Base-by-base conservation (phyloP, 2,329 filamentous ascomycete genomes). In the Onygenales sp. region DNA sequence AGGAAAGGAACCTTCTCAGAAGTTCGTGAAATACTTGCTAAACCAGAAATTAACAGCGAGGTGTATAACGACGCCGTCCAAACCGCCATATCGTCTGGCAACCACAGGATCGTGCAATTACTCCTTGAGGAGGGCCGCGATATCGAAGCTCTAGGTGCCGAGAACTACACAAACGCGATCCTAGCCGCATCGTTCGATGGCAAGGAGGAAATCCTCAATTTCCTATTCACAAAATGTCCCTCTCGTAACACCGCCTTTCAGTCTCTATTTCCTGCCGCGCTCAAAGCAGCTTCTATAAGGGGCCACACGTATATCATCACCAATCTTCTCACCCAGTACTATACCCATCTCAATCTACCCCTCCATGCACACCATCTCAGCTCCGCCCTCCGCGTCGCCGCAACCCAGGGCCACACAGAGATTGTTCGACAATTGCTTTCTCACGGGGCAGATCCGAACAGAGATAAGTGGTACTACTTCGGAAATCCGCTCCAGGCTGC, bases 401-500 rank as follows among this genome's bases (percentile, higher is more conserved):
- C 44, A n/a, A 46, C 44, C 14, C 44, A 46, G 8, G 31, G 47
- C 47, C 33, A 49, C 17, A 49, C 47, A 2, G 47, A 27, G 21
- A 49, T 49, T 8, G 14, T 49, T 34, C 14, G 33, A n/a, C 33
- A 37, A 6, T 33, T 49, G 7, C 46, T 49, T 33, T 1, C 1
- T 6, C 46, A 36, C 46, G 36, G 36, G 4, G 46, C 34, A 17
- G 33, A 49, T n/a, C 34, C 37, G 4, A 49, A 49, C 27, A 17
- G 14, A 21, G 34, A 40, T 17, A 39, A 21, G 27, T 17, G 17
- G 27, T 39, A 37, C 10, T 49, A 37, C 14, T 46, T 46, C 13
- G 34, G 17, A 21, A 52, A 45, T 32, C 27, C 57, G 21, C 49
- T 60, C 13, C 51, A 59, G 36, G 32, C 13, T n/a, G 59, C 58